Base-by-base conservation (phyloP, 1,139 yeast genomes). In the Sugiyamaella castrensis region DNA sequence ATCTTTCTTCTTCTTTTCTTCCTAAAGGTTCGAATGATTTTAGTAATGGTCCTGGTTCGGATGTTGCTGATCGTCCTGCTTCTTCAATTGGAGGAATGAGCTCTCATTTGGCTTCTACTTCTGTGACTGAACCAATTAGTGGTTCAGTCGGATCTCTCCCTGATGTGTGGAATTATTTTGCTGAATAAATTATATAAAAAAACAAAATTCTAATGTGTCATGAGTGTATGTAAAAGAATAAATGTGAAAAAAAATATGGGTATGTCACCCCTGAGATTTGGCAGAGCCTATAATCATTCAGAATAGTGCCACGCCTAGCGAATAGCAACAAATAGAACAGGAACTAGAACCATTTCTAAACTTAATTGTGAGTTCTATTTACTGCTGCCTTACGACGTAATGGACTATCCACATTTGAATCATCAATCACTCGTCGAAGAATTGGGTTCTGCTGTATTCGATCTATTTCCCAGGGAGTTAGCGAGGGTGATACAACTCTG, bases 401-500 rank as follows among this genome's bases (percentile, higher is more conserved):
- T 8, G 54, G 54, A 19, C 52, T 48, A 28, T 36, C 50, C 10
- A 38, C 31, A 9, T 35, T 32, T 2, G 48, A 38, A n/a, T 41
- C 43, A 32, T 47, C 51, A 10, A 44, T 40, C 8, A 41, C 51
- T 26, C 52, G 45, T 32, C 55, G 47, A 19, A 53, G 43, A 8
- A 47, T 42, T 7, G 59, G 55, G 38, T 50, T 53, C 31, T 40
- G 46, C 7, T 38, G 29, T n/a, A 59, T 27, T 4, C 59, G 52
- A 37, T 60, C 63, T 35, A 54, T 53, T 37, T 60, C 63, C 63
- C 63, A 60, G 7, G 63, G 62, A 2, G 62, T 59, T 30, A 55
- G 38, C 7, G 24, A 19, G 3, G 24, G 24, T 19, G 24, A 19
- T 3, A 19, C 24, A 19, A 19, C 24, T 19, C 24, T 31, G 34